Evolutionary conservation across 1,284 basidiomycete genomes (phyloP).

Genomic region (Fomitopsis betulina): DNA sequence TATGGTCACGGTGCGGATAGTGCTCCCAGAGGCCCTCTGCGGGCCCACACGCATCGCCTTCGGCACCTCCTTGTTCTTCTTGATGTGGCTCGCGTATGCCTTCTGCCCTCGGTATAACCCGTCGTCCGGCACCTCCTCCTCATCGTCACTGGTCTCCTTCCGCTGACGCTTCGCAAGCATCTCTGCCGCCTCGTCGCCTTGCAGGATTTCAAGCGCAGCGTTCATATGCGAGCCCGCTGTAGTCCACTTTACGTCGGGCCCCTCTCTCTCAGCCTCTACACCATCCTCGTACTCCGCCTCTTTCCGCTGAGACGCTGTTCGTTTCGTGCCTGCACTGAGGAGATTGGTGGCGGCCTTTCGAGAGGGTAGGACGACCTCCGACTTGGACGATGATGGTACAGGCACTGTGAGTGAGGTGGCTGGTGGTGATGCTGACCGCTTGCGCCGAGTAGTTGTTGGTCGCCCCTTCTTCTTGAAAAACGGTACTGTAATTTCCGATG

Average conservation of each 20-base stretch:
- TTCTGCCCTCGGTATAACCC: constrained; percentile 86
- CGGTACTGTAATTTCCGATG: constrained; percentile 52
- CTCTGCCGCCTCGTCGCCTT: constrained; percentile 76
- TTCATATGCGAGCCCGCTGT: constrained; percentile 64
- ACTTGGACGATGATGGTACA: constrained; percentile 43
- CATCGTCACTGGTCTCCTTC: constrained; percentile 47
- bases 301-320: constrained; percentile 57
- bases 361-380: constrained; percentile 71
- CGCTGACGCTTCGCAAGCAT: constrained; percentile 61
- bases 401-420: constrained; percentile 25
- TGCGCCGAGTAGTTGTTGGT: constrained; percentile 60
- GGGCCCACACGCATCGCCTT: constrained; percentile 90
- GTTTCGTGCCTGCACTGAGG: constrained; percentile 82
- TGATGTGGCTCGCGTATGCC: constrained; percentile 80
- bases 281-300: constrained; percentile 41
- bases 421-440: constrained; percentile 62
- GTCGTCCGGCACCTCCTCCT: constrained; percentile 70
- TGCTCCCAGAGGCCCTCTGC: constrained; percentile 70
- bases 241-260: constrained; percentile 78
- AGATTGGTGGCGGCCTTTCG: constrained; percentile 66
- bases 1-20: constrained; percentile 93
- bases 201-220: constrained; percentile 67
- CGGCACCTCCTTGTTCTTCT: constrained; percentile 77
- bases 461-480: constrained; percentile 89
- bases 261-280: constrained; percentile 42